Evolutionary conservation across 768 basidiomycete genomes (phyloP).

Genomic region (Pleurotus citrinopileatus): DNA sequence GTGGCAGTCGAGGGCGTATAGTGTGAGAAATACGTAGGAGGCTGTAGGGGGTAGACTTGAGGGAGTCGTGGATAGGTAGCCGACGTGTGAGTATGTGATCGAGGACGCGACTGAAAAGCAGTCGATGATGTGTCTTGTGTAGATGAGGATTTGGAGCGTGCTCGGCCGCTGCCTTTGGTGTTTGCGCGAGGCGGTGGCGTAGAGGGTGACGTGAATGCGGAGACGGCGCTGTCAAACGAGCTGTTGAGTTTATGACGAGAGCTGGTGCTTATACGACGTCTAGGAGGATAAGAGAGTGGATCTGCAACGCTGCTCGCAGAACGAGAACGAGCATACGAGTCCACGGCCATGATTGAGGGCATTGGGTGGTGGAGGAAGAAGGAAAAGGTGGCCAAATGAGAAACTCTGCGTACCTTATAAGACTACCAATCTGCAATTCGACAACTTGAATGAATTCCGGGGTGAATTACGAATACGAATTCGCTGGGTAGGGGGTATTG

Average conservation of each 20-base stretch:
- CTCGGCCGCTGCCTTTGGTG: neutral
- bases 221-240: neutral
- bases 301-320: neutral
- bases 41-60: neutral
- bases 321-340: neutral
- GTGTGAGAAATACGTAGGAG: no score
- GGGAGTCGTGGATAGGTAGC: constrained; percentile 3
- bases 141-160: constrained; percentile 1
- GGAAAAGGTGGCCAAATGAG: no score
- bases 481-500: no score
- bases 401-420: no score
- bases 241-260: neutral
- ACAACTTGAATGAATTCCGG: no score
- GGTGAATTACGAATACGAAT: no score
- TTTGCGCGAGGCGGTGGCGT: neutral
- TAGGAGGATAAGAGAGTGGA: neutral
- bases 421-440: no score
- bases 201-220: neutral
- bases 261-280: neutral
- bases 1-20: neutral
- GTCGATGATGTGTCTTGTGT: constrained; percentile 18
- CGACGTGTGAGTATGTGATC: constrained; percentile 11
- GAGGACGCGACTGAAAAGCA: constrained; percentile 11
- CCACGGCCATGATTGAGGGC: neutral
- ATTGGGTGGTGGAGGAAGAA: neutral